Conservation (phyloP, 108 stramenopile genomes). For the Aureococcus anophagefferens region DNA sequence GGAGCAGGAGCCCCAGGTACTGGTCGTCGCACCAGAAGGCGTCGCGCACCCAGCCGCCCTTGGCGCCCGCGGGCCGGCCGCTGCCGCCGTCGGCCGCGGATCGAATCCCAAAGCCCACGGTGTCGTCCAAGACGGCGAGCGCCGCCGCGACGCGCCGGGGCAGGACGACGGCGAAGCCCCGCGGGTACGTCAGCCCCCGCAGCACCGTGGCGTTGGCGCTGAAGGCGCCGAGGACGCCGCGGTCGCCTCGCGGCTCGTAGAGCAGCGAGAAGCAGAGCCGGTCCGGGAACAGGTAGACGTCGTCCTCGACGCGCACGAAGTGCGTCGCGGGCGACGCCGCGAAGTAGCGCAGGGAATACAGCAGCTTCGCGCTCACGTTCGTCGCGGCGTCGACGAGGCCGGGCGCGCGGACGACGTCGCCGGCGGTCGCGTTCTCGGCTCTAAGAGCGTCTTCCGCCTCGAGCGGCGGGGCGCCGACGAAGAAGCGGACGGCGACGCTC, state of each 20-base stretch:
- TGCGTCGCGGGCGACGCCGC: background rate
- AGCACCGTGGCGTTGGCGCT: background rate
- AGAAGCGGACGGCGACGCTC: background rate
- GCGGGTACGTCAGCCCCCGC: background rate
- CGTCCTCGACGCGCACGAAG: background rate
- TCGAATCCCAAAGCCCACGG: too few species aligned
- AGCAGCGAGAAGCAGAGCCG: background rate
- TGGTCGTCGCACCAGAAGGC: background rate
- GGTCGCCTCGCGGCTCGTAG: too few species aligned
- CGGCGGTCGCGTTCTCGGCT: background rate
- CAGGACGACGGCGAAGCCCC: background rate
- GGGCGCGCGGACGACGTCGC: background rate
- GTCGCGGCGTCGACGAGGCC: background rate
- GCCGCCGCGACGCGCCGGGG: background rate
- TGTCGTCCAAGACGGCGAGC: background rate
- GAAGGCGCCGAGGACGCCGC: background rate
- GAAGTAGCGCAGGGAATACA: background rate
- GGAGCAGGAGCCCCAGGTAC: background rate
- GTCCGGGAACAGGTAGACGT: background rate
- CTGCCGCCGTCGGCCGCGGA: background rate
- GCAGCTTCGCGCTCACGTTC: background rate
- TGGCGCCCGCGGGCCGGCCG: background rate
- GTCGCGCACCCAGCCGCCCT: background rate
- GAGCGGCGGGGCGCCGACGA: background rate
- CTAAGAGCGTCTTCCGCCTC: too few species aligned